Evolutionary conservation across 345 rosid genomes (phyloP), one percentile per base, ranked within the genome.

Genomic region (Anastatica hierochuntica): DNA sequence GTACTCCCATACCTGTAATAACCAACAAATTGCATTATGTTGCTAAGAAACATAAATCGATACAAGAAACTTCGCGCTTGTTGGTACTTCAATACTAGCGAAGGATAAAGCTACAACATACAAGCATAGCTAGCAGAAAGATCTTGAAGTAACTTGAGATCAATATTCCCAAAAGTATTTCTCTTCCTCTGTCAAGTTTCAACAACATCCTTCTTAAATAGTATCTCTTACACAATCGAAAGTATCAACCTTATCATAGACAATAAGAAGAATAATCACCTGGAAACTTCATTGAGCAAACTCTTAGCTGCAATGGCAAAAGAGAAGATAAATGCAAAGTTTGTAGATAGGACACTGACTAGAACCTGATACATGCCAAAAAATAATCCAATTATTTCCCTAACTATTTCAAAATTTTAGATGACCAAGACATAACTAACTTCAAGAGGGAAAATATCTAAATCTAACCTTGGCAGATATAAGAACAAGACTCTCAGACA

Each of bases 121-220:
- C 94, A 90, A 80, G 75, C 84, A 76, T 82, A 29, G 86, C 74
- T 46, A 79, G 41, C 49, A 80, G 78, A 53, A 76, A 75, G 53
- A 84, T 72, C 82, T 82, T 86, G 68, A 75, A 80, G 74, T 80
- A 87, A 73, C 95, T 90, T 24, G 92, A 90, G 68, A 90, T 72
- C 35, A 84, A 58, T 39, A 82, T 60, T 12, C 82, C 80, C 13
- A 77, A 68, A 31, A 77, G 31, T 69, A 80, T 34, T 43, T 80
- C 77, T 53, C 70, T 74, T 57, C 38, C 58, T 63, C 73, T 68
- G 60, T 38, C 27, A 43, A 36, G 4, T 55, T 34, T 38, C 14
- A 16, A 13, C 23, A 46, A 20, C 27, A 12, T n/a, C n/a, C n/a
- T n/a, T n/a, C n/a, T n/a, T n/a, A n/a, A n/a, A n/a, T n/a, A n/a